Base-by-base conservation (phyloP, 805 yeast species). In the Kockiozyma suomiensis region DNA sequence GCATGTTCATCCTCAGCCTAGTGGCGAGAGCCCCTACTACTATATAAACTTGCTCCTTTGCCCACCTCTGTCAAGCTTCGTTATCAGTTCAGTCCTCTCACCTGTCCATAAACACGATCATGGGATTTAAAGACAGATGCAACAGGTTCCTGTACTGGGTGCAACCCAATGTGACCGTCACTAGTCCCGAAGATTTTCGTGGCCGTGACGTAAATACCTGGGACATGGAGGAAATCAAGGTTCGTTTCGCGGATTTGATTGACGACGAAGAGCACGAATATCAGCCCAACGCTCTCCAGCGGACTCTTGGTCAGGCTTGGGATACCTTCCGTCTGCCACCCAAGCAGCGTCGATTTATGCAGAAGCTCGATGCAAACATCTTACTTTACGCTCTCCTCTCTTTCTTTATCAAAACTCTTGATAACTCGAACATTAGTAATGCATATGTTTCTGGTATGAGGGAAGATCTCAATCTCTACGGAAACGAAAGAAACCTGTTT, bases 361-460 rank as follows among this genome's bases (percentile, higher is more conserved):
- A 74, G 58, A 76, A 76, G 60, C 68, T 75, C 7, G 79, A 75
- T 59, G 68, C 70, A 58, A 62, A 69, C 41, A 57, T 75, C 32
- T 68, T 75, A 43, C 57, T 68, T 4, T 75, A 74, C 45, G 68
- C 72, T n/a, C 73, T 76, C 54, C 52, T 70, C 23, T 72, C 79
- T 5, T 77, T 73, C 68, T 78, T 78, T 69, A 76, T 77, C 50
- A 84, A 83, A 69, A 82, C 84, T 54, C 75, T 86, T 52, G 90
- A 86, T 69, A 78, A 79, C 54, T 76, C 82, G 41, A 86, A 85
- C 70, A 75, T 83, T 58, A 78, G 79, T 58, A 84, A 85, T 68
- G 90, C 90, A 0, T 87, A 85, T 69, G 84, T 85, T 38, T 80
- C 86, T 13, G 87, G 88, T 28, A 78, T 86, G 82, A 73, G 80